Evolutionary conservation across 1,139 yeast genomes (phyloP), one percentile per base, ranked within the genome.

Genomic region (Suhomyces bokatorum): DNA sequence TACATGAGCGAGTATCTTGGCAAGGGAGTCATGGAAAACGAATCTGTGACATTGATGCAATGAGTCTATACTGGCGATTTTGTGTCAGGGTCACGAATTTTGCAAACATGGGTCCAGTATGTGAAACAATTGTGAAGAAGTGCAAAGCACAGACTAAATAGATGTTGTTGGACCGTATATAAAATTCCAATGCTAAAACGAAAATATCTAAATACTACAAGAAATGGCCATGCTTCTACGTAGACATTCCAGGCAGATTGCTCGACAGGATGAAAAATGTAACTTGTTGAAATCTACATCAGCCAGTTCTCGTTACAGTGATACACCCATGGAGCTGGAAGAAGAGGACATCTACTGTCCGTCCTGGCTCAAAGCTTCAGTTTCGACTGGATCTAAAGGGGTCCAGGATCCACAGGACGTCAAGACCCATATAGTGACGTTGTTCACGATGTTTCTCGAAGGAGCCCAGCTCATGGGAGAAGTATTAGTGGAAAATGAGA

Each of bases 1-100:
- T 84, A 84, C 3, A 77, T 91, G 44, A 77, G 87, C 44, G 95
- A 88, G 46, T 90, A 85, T 61, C 77, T 90, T 42, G 96, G 97
- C 4, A 79, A 88, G 49, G 99, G 99, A 1, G 91, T 87, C 0
- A 78, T 89, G 82, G 90, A 83, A 54, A 62, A 64, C 43, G 71
- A 67, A 26, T 62, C 62, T 41, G 52, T 50, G 40, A 46, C 53
- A 11, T 39, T 54, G 35, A 29, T 29, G 22, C 31, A 35, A 10
- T 40, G 15, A 30, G 24, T 13, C 8, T 15, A 6, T 20, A 20
- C 24, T 5, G 24, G 24, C 24, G 14, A 16, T 29, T 16, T 4
- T 17, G 39, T 7, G 28, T 13, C 36, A 33, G 14, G 32, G 32
- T 32, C 11, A 7, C 22, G 14, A 35, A 16, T 24, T 37, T 41